phyloP scores from a whole-genome alignment of 441 rosid species.

The Erodium texanum region DNA sequence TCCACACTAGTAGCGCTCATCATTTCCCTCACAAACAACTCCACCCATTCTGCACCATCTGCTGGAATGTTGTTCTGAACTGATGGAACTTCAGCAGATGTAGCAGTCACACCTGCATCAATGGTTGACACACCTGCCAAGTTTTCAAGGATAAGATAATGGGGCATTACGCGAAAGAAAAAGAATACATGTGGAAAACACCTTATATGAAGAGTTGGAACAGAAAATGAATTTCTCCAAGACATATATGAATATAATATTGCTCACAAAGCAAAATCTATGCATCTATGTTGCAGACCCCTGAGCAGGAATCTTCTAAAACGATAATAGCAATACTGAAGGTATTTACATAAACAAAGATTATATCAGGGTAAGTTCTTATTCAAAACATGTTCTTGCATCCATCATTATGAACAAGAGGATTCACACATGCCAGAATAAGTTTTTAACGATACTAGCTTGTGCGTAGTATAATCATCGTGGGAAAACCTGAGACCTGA shows the following conservation, averaged over 20 bases:
- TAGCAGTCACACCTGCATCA: neutral
- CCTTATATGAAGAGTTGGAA: too few relatives aligned
- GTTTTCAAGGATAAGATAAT: too few relatives aligned
- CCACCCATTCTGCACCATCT: slow-evolving; percentile 75
- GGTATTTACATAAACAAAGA: neutral
- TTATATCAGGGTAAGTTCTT: neutral
- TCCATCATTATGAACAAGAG: neutral
- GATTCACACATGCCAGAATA: neutral
- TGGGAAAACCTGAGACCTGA: neutral
- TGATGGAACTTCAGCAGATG: slow-evolving; percentile 13
- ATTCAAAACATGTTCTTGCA: neutral
- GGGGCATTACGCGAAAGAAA: too few relatives aligned
- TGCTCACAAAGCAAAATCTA: neutral
- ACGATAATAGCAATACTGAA: neutral
- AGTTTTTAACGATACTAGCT: neutral
- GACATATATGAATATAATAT: too few relatives aligned
- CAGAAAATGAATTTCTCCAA: too few relatives aligned
- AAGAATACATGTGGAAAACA: too few relatives aligned
- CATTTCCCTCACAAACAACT: slow-evolving; percentile 63
- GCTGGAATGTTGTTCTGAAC: slow-evolving; percentile 30
- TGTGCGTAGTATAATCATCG: neutral
- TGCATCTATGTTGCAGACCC: neutral
- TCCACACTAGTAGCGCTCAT: slow-evolving; percentile 44
- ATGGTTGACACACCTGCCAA: too few relatives aligned
- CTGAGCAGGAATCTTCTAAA: neutral